These are phyloP conservation scores for Quercus alba DNA, from an alignment of 306 rosid genomes.

Conservation along the genomic window DNA sequence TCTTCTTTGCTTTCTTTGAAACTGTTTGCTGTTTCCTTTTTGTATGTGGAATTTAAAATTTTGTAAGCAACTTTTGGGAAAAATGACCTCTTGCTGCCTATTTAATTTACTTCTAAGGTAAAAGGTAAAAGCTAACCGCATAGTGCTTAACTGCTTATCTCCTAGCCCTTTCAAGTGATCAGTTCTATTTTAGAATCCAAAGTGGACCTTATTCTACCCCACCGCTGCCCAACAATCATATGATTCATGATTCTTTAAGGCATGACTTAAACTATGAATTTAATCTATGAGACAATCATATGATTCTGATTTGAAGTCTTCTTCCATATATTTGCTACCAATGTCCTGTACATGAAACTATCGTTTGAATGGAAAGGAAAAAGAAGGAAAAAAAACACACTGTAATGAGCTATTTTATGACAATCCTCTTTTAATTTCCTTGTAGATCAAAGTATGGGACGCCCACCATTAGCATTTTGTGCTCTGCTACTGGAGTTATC, in stretches of 20 bases:
- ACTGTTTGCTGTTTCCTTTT: not conserved
- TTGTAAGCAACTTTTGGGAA: not conserved
- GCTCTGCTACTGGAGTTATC: constrained; percentile 82
- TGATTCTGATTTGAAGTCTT: not conserved
- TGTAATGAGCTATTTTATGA: constrained; percentile 16
- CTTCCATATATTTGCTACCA: not conserved
- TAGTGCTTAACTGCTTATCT: not conserved
- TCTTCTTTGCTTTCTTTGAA: constrained; percentile 3
- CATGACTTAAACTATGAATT: not conserved
- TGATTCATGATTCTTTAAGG: not conserved
- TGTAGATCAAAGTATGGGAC: constrained; percentile 81
- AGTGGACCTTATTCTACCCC: not conserved
- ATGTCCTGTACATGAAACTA: not conserved
- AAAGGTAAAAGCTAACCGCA: not conserved
- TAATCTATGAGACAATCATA: not conserved
- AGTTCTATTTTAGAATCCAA: not conserved
- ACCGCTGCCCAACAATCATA: not conserved
- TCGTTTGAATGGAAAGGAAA: not conserved
- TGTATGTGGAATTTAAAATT: not conserved
- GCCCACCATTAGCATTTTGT: constrained; percentile 74
- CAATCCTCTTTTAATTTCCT: constrained; percentile 9
- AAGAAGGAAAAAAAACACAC: not conserved
- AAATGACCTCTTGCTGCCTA: not conserved
- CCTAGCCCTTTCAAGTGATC: not conserved
- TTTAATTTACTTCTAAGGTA: not conserved